A percentile compares a stretch with the other conserved stretches of the same genome.
Evolutionary conservation across 352 stramenopile species (phyloP).

Genomic region (Phytophthora pinifolia): DNA sequence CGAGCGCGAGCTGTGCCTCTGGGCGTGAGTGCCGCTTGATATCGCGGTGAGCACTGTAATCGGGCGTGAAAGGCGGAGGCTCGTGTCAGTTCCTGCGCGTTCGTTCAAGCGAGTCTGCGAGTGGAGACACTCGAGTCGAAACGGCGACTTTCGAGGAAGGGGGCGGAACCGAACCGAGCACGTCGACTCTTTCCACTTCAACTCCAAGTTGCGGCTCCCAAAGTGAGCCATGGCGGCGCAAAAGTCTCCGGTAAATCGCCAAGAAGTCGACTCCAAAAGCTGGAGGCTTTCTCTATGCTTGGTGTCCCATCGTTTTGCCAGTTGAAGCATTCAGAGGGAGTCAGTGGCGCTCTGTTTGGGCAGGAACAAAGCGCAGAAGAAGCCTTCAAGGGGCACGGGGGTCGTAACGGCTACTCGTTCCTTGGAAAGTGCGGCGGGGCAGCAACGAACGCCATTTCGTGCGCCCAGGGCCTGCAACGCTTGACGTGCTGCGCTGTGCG

Average conservation of each 20-base stretch:
- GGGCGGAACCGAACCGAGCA: too few relatives aligned
- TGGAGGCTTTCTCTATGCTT: conserved; percentile 10
- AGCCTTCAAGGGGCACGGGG: conserved; percentile 23
- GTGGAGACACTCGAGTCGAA: too few relatives aligned
- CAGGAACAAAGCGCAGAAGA: conserved; percentile 30
- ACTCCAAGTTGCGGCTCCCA: conserved; percentile 7
- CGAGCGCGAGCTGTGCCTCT: background rate
- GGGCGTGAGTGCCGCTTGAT: conserved; percentile 5
- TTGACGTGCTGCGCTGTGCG: too few relatives aligned
- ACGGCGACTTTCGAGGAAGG: background rate
- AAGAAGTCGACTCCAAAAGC: background rate
- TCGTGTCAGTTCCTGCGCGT: background rate
- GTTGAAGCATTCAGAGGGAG: conserved; percentile 27
- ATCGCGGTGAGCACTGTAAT: conserved; percentile 1
- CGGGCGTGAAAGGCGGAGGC: conserved; percentile 2
- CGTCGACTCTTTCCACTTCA: too few relatives aligned
- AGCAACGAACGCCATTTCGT: conserved; percentile 23
- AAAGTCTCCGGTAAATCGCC: too few relatives aligned
- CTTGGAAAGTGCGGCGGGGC: conserved; percentile 19
- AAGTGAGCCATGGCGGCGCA: too few relatives aligned
- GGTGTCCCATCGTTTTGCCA: conserved; percentile 20
- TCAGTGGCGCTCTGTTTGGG: conserved; percentile 17
- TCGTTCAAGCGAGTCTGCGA: too few relatives aligned
- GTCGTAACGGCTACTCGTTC: conserved; percentile 34
- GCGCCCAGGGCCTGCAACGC: background rate